Evolutionary conservation across 2,329 filamentous ascomycete genomes (phyloP).

Genomic region (Cladophialophora exuberans): DNA sequence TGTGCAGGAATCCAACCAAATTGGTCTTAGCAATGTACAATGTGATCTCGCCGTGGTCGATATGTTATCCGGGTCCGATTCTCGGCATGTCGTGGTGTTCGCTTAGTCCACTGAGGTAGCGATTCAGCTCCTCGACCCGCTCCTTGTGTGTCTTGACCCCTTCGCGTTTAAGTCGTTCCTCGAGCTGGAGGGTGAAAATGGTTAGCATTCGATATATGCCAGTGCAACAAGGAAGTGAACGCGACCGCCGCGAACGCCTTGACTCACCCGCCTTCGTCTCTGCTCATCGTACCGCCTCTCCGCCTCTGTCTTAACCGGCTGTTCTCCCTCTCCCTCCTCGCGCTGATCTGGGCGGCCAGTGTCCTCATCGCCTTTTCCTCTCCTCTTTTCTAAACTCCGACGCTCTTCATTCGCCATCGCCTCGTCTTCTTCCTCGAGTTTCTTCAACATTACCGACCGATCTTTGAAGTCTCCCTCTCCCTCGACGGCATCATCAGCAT

Average conservation of each 20-base stretch:
- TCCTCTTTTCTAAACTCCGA: not conserved
- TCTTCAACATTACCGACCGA: slow-evolving; percentile 32
- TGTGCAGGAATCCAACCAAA: too few relatives aligned
- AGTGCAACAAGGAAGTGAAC: too few relatives aligned
- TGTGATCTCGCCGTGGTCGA: not conserved
- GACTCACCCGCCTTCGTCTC: slow-evolving; percentile 76
- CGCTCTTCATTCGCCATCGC: slow-evolving; percentile 34
- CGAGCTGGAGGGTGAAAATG: slow-evolving; percentile 60
- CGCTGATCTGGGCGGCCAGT: slow-evolving; percentile 14
- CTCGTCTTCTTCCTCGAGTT: slow-evolving; percentile 29
- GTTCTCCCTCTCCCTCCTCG: slow-evolving; percentile 37
- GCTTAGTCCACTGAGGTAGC: slow-evolving; percentile 85
- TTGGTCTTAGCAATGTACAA: not conserved
- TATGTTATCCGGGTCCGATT: slow-evolving; percentile 34
- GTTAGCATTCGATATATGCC: not conserved
- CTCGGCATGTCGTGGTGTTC: slow-evolving; percentile 92
- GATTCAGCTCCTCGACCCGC: slow-evolving; percentile 92
- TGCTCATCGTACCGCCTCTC: slow-evolving; percentile 81
- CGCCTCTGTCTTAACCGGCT: slow-evolving; percentile 75
- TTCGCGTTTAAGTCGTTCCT: slow-evolving; percentile 79
- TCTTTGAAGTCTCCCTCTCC: slow-evolving; percentile 21
- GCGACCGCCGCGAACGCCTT: too few relatives aligned
- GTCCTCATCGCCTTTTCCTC: not conserved
- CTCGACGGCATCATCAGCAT: not conserved
- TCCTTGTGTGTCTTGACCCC: slow-evolving; percentile 96